Conservation (phyloP, 2,329 filamentous ascomycete species). For the Aspergillus tanneri region DNA sequence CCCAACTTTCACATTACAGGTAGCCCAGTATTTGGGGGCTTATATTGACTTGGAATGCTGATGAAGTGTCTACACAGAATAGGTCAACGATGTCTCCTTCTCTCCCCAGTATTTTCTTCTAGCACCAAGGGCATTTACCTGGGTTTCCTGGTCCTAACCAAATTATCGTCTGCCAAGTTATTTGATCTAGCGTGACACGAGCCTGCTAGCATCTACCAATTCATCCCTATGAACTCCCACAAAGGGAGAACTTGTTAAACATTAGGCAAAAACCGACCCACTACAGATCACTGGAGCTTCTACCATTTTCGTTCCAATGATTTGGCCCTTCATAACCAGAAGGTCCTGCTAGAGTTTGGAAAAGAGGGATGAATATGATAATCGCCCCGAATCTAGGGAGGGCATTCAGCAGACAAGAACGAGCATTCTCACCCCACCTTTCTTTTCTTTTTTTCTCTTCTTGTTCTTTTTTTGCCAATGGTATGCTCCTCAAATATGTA, state of each 20-base stretch:
- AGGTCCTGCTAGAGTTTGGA: slow-evolving; percentile 5
- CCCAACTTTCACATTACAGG: background rate
- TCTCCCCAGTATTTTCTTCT: too few species aligned
- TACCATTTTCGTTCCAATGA: background rate
- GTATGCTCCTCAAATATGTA: too few species aligned
- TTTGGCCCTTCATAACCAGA: background rate
- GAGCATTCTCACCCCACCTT: background rate
- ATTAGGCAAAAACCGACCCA: background rate
- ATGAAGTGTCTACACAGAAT: too few species aligned
- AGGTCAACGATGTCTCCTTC: too few species aligned
- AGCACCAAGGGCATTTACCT: too few species aligned
- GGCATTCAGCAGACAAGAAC: background rate
- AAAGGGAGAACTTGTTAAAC: background rate
- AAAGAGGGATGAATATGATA: slow-evolving; percentile 10
- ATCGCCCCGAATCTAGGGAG: slow-evolving; percentile 13
- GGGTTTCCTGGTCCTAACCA: too few species aligned
- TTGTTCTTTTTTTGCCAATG: too few species aligned
- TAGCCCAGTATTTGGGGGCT: too few species aligned
- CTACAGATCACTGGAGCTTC: background rate
- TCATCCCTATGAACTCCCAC: background rate
- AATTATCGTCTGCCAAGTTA: too few species aligned
- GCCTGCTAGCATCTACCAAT: background rate
- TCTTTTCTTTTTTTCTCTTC: background rate
- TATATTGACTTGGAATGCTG: too few species aligned
- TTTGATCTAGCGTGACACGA: background rate